phyloP scores from a whole-genome alignment of 1,139 yeast genomes.

The Candida sp. region DNA sequence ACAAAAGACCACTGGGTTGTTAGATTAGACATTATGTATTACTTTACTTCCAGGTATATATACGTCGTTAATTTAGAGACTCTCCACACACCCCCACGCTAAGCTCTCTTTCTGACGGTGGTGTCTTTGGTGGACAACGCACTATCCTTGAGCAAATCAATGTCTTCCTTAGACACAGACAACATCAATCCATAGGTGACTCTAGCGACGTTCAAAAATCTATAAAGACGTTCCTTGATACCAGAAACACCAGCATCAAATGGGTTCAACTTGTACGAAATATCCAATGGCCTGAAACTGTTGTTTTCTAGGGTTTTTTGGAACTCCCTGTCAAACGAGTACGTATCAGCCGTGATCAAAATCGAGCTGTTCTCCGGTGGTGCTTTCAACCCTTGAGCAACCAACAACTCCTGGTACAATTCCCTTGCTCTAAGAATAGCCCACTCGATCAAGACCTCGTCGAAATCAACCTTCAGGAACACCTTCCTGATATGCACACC shows the following conservation, averaged over 20 bases:
- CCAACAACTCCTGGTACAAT: conserved; percentile 34
- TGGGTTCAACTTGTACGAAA: conserved; percentile 31
- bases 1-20: conserved; percentile 42
- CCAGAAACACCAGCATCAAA: conserved; percentile 16
- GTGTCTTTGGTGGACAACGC: conserved; percentile 6
- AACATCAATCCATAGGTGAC: conserved; percentile 54
- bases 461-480: conserved; percentile 63
- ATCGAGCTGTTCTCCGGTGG: conserved; percentile 36
- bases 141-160: conserved; percentile 9
- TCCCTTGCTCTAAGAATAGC: conserved; percentile 53
- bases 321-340: conserved; percentile 53
- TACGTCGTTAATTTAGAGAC: not conserved
- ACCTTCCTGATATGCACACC: conserved; percentile 70
- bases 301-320: conserved; percentile 31
- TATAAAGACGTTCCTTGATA: conserved; percentile 18
- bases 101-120: conserved; percentile 12
- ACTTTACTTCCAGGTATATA: not conserved
- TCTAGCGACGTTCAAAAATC: conserved; percentile 45
- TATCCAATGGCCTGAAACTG: conserved; percentile 27
- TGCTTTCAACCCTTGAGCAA: conserved; percentile 23
- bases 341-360: conserved; percentile 42
- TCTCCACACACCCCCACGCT: not conserved
- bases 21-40: conserved; percentile 27
- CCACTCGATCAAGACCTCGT: conserved; percentile 65
- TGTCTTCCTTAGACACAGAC: conserved; percentile 18